A percentile compares a stretch with the other conserved stretches of the same genome.
Evolutionary conservation across 139 green algal genomes (phyloP).

Genomic region (Gonium pectorale): DNA sequence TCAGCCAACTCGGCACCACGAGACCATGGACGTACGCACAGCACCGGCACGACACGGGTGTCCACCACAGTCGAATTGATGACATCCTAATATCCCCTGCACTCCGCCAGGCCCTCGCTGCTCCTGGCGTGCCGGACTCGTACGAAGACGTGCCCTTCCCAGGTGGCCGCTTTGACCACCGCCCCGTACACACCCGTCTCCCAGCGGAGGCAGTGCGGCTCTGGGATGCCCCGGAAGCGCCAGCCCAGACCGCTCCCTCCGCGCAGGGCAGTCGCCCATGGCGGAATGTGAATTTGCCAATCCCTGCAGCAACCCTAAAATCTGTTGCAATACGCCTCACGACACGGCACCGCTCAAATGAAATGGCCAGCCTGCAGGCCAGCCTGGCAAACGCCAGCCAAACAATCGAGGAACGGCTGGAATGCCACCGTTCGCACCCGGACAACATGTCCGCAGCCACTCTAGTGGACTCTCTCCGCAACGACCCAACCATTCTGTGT

Average conservation of each 20-base stretch:
- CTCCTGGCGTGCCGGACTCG: background rate
- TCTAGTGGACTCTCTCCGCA: background rate
- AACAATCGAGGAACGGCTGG: background rate
- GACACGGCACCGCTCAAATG: background rate
- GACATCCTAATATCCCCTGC: background rate
- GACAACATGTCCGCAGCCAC: background rate
- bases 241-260: background rate
- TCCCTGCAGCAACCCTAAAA: background rate
- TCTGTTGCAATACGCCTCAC: background rate
- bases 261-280: background rate
- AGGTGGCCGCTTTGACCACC: background rate
- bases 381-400: background rate
- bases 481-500: background rate
- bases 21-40: background rate
- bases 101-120: background rate
- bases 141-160: background rate
- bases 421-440: background rate
- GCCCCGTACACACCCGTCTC: background rate
- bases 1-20: background rate
- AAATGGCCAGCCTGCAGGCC: background rate
- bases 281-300: background rate
- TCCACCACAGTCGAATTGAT: background rate
- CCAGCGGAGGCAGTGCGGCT: background rate
- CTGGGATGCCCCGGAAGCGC: background rate
- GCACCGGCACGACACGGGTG: background rate